Evolutionary conservation across 768 basidiomycete species (phyloP).

Genomic region (Pleurotus tuber-regium): DNA sequence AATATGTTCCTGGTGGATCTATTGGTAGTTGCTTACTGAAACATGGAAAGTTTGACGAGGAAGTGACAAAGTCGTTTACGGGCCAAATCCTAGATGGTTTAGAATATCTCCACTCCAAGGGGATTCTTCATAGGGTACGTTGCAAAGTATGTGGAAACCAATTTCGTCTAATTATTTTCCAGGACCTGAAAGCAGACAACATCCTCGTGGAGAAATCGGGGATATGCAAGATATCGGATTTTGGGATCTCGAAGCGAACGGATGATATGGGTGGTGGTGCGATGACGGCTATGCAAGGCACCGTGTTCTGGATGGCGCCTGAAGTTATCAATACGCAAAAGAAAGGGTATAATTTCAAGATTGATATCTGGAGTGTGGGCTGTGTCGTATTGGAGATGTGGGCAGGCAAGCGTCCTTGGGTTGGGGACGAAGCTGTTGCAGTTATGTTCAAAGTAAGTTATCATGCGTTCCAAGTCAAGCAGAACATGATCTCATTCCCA

Average conservation of each 20-base stretch:
- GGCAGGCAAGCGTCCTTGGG: slow-evolving; percentile 95
- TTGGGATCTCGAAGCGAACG: slow-evolving; percentile 96
- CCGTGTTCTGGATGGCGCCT: slow-evolving; percentile 99
- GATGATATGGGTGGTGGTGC: slow-evolving; percentile 84
- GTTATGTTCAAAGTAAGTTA: slow-evolving; percentile 88
- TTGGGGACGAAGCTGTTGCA: slow-evolving; percentile 81
- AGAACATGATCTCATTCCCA: neutral
- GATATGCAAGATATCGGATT: slow-evolving; percentile 96
- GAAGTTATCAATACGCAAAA: slow-evolving; percentile 87
- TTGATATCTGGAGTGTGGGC: slow-evolving; percentile 98
- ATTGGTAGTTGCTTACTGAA: slow-evolving; percentile 87
- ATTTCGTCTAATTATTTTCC: slow-evolving; percentile 10
- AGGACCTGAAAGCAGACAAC: slow-evolving; percentile 98
- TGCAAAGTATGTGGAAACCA: neutral
- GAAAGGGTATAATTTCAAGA: slow-evolving; percentile 93
- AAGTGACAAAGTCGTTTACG: slow-evolving; percentile 91
- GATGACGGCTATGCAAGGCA: slow-evolving; percentile 93
- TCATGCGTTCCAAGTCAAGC: slow-evolving; percentile 1
- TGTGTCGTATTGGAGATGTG: slow-evolving; percentile 99
- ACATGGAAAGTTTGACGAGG: slow-evolving; percentile 90
- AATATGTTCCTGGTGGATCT: slow-evolving; percentile 98
- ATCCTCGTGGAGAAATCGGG: slow-evolving; percentile 93
- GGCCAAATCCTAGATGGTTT: slow-evolving; percentile 88
- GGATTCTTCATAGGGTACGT: slow-evolving; percentile 88
- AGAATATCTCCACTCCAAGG: slow-evolving; percentile 88